Conservation (phyloP, 2,329 filamentous ascomycete species). For the Trichoderma asperellum region DNA sequence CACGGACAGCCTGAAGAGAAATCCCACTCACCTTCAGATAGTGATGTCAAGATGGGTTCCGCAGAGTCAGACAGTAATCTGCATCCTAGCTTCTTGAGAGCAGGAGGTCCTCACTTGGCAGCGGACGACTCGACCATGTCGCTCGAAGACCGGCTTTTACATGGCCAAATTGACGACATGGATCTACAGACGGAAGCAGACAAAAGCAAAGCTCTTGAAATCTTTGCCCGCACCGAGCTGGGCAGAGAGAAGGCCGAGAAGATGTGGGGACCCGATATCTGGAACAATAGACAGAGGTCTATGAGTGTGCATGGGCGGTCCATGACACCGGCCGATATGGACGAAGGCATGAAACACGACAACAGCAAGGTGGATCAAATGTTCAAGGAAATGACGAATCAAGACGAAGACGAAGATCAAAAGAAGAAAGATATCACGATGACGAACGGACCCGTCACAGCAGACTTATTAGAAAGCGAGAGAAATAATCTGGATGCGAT, state of each 20-base stretch:
- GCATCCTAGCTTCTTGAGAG: constrained; percentile 51
- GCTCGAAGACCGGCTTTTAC: constrained; percentile 56
- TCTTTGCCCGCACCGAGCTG: constrained; percentile 54
- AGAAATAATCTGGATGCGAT: constrained; percentile 53
- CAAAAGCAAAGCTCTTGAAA: constrained; percentile 57
- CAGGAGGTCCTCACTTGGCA: constrained; percentile 49
- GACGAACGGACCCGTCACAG: constrained; percentile 44
- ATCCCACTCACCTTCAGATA: constrained; percentile 34
- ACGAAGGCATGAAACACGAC: constrained; percentile 44
- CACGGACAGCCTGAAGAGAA: constrained; percentile 40
- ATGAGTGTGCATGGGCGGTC: constrained; percentile 36
- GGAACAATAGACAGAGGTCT: constrained; percentile 43
- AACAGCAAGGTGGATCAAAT: constrained; percentile 58
- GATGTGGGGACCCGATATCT: constrained; percentile 56
- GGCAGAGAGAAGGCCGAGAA: constrained; percentile 56
- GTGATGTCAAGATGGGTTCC: constrained; percentile 42
- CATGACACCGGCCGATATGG: constrained; percentile 37
- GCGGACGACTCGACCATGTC: constrained; percentile 47
- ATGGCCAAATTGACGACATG: constrained; percentile 51
- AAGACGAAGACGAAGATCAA: constrained; percentile 53
- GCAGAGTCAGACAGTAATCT: constrained; percentile 48
- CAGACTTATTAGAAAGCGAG: constrained; percentile 51
- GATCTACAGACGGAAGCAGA: constrained; percentile 51
- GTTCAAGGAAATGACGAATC: constrained; percentile 60
- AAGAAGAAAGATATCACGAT: constrained; percentile 42